A percentile compares a stretch with the other conserved stretches of the same genome.
phyloP scores from a whole-genome alignment of 2,329 filamentous ascomycete genomes.

The Cladosporium sp. region DNA sequence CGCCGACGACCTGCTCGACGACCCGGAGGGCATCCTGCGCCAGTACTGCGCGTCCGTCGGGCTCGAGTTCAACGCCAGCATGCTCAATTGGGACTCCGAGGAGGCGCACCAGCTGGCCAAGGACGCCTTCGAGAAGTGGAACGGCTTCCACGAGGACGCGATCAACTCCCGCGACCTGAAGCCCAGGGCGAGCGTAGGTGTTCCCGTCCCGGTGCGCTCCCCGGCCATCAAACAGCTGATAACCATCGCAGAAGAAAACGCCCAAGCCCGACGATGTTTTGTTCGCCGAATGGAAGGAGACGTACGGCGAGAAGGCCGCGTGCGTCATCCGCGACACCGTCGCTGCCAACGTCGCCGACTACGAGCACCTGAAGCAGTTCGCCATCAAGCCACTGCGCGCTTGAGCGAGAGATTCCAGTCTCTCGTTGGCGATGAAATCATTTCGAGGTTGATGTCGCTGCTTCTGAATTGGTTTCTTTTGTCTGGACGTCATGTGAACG shows the following conservation, averaged over 20 bases:
- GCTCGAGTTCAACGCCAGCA: slow-evolving; percentile 65
- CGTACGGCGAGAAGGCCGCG: slow-evolving; percentile 66
- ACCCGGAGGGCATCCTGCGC: slow-evolving; percentile 67
- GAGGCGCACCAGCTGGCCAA: slow-evolving; percentile 64
- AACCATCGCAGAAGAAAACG: slow-evolving; percentile 49
- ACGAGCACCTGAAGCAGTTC: slow-evolving; percentile 77
- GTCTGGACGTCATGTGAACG: background rate
- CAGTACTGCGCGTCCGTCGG: slow-evolving; percentile 78
- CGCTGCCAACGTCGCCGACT: slow-evolving; percentile 64
- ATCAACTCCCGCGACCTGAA: slow-evolving; percentile 73
- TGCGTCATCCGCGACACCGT: slow-evolving; percentile 65
- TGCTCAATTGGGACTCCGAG: slow-evolving; percentile 79
- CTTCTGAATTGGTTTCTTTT: background rate
- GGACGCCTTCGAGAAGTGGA: slow-evolving; percentile 89
- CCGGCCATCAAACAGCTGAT: slow-evolving; percentile 1
- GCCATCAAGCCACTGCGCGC: slow-evolving; percentile 45
- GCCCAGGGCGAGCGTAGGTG: slow-evolving; percentile 56
- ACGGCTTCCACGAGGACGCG: slow-evolving; percentile 92
- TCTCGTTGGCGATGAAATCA: background rate
- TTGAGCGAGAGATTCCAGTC: background rate
- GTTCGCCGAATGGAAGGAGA: slow-evolving; percentile 64
- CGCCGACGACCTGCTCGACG: slow-evolving; percentile 86
- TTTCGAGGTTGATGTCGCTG: background rate
- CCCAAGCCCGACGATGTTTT: slow-evolving; percentile 59
- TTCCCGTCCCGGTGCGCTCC: background rate